Evolutionary conservation across 2,329 filamentous ascomycete species (phyloP), one percentile per base, ranked within the genome.

Genomic region (Claviceps sorghi): DNA sequence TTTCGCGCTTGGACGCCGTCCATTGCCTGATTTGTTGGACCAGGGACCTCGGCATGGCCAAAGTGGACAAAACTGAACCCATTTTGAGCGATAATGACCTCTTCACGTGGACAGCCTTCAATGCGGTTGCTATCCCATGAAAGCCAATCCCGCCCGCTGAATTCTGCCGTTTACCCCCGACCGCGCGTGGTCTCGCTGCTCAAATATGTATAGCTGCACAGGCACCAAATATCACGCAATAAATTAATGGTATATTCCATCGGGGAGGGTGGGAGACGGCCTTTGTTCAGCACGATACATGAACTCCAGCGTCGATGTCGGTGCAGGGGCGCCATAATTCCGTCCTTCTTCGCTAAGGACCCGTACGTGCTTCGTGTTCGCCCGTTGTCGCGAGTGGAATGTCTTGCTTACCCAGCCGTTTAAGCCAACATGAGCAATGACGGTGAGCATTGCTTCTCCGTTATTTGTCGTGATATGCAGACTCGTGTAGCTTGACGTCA

Each of bases 91-190:
- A 38, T 21, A 36, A n/a, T 26, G 21, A 36, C 42, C 42, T 15
- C 43, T 53, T 53, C 49, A 51, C 49, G 49, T 53, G 52, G 30
- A 50, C 34, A 15, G 21, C 22, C 29, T 43, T 53, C 43, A 22
- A 53, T 53, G 42, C 48, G 48, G 52, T 50, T 50, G 52, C 32
- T 38, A 41, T 47, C 30, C 42, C 46, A 19, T 43, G 21, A 13
- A 42, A 26, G 38, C 46, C 15, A 15, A 15, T 52, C 32, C 21
- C 32, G 19, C 17, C 34, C 36, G 22, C 30, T 30, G 17, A 9
- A 11, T 34, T 48, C 29, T 17, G 38, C 38, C n/a, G 38, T 17
- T 9, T 42, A 9, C 40, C 19, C 38, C 36, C 17, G 17, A 38
- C 36, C 15, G 36, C 15, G 36, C 36, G 15, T 38, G 36, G 36